Evolutionary conservation across 352 stramenopile genomes (phyloP), one percentile per base, ranked within the genome.

Genomic region (Phytophthora parvispora): DNA sequence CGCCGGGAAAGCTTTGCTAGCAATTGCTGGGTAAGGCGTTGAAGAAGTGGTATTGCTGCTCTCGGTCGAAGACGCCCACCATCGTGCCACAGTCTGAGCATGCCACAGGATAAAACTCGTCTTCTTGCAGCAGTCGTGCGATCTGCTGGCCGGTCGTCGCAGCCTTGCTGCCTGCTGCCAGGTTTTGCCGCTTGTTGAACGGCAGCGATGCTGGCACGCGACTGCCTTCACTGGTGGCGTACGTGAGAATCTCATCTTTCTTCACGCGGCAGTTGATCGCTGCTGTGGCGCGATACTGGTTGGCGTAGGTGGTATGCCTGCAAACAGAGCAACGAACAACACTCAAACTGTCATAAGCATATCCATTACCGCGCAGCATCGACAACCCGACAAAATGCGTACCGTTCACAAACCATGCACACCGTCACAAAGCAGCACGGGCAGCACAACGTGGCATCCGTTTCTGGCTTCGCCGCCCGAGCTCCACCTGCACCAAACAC

Each of bases 401-500:
- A 90, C 80, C 86, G 69, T 69, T 95, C 67, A 60, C 86, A 93
- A 48, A 80, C 70, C 77, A 94, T 90, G 49, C 84, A 95, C 18
- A 95, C 83, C 0, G 81, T 92, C 31, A 95, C 56, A 59, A 95
- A 95, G 69, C 87, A 95, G 62, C 86, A 95, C 24, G 87, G 87
- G 63, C 87, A 95, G 40, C 84, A 91, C 6, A 95, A 70, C 29
- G 71, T 84, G 2, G 82, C 87, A 62, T 93, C 86, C 1, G 79
- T 89, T 54, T 69, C 67, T 0, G 24, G 25, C 10, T 60, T 61
- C 16, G 32, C 29, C 34, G 48, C 32, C n/a, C 32, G 29, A 32
- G 36, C 31, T 32, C 52, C 58, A 63, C 51, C 54, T 78, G 40
- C 6, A 52, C 6, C 9, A 32, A n/a, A 52, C 20, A 4, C n/a